A percentile compares a stretch with the other conserved stretches of the same genome.
phyloP scores from a whole-genome alignment of 2,329 filamentous ascomycete species.

The Phaeosphaeriaceae sp. region DNA sequence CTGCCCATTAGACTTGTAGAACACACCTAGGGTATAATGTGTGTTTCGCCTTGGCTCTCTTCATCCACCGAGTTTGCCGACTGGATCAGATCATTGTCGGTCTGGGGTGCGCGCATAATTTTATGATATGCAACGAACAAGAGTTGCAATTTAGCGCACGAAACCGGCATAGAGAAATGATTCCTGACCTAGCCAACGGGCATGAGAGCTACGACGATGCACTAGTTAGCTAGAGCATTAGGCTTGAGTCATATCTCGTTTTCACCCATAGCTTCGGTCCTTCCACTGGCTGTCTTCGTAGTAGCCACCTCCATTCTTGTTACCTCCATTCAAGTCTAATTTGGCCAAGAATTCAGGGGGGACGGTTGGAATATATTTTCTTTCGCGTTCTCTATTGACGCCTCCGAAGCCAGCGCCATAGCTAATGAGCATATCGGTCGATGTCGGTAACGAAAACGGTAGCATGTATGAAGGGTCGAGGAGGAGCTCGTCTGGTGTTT shows the following conservation, averaged over 20 bases:
- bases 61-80: too few relatives aligned
- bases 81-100: too few relatives aligned
- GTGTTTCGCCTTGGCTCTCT: too few relatives aligned
- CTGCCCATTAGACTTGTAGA: too few relatives aligned
- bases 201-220: neutral
- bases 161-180: too few relatives aligned
- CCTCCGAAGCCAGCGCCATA: conserved; percentile 96
- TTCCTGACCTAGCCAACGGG: neutral
- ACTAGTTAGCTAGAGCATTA: neutral
- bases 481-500: conserved; percentile 75
- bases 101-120: too few relatives aligned
- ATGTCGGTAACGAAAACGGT: conserved; percentile 92
- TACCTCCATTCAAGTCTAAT: conserved; percentile 67
- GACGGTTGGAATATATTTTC: conserved; percentile 95
- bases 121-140: too few relatives aligned
- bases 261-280: conserved; percentile 44
- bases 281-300: conserved; percentile 43
- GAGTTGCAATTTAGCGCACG: too few relatives aligned
- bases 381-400: conserved; percentile 85
- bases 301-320: conserved; percentile 38
- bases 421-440: conserved; percentile 94
- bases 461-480: conserved; percentile 91
- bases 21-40: too few relatives aligned
- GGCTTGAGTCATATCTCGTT: neutral
- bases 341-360: conserved; percentile 91